Evolutionary conservation across 306 rosid genomes (phyloP).

Genomic region (Lablab purpureus): DNA sequence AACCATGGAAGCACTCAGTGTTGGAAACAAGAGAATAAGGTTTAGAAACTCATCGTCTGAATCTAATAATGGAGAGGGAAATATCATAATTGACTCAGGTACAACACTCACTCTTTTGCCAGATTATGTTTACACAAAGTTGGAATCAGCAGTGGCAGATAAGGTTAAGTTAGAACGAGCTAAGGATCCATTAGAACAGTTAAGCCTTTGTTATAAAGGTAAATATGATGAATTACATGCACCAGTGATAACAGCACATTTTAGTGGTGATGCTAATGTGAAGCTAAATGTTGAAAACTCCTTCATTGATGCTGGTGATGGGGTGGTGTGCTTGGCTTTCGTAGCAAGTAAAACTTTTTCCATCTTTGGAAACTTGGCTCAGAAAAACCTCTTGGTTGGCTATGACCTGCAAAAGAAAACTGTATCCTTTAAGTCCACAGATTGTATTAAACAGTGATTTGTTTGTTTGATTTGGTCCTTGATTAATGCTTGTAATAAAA

Average conservation of each 20-base stretch:
- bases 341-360: too few relatives aligned
- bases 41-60: neutral
- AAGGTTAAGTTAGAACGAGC: neutral
- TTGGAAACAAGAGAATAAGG: neutral
- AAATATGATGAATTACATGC: neutral
- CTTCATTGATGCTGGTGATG: too few relatives aligned
- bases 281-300: too few relatives aligned
- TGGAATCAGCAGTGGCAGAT: neutral
- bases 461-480: too few relatives aligned
- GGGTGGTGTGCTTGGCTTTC: too few relatives aligned
- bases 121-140: neutral
- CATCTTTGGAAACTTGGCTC: too few relatives aligned
- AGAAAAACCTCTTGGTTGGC: too few relatives aligned
- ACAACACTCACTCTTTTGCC: conserved; percentile 31
- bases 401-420: too few relatives aligned
- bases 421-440: too few relatives aligned
- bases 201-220: conserved; percentile 47
- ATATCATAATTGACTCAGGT: conserved; percentile 56
- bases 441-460: too few relatives aligned
- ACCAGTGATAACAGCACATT: neutral
- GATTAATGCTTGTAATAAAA: too few relatives aligned
- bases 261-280: too few relatives aligned
- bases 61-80: neutral
- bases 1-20: neutral
- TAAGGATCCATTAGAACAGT: neutral